phyloP scores from a whole-genome alignment of 148 eudicot genomes.

The Salicornia ramosissima region DNA sequence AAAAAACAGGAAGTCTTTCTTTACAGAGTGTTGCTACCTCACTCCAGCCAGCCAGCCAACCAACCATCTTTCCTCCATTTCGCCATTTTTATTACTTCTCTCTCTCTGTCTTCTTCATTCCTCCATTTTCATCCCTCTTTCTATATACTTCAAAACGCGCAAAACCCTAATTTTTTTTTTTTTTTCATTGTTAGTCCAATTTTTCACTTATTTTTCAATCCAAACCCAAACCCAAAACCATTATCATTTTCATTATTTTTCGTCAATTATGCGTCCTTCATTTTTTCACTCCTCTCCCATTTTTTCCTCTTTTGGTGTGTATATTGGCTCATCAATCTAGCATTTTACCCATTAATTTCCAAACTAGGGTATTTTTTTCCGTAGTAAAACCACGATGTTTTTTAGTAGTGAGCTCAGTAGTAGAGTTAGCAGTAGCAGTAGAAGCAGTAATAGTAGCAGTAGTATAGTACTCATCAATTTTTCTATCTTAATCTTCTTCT shows the following conservation, averaged over 20 bases:
- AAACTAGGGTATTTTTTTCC: slow-evolving; percentile 4
- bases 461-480: background rate
- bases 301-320: background rate
- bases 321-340: slow-evolving; percentile 1
- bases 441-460: background rate
- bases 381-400: slow-evolving; percentile 4
- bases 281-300: background rate
- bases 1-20: no score
- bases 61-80: background rate
- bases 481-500: slow-evolving; percentile 21
- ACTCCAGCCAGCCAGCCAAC: background rate
- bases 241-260: background rate
- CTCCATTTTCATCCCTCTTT: background rate
- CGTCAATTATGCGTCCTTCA: background rate
- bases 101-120: background rate
- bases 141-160: background rate
- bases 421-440: background rate
- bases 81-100: background rate
- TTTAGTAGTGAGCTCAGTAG: background rate
- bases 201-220: background rate
- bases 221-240: background rate
- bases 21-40: slow-evolving; percentile 13
- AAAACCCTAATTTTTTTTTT: slow-evolving; percentile 18
- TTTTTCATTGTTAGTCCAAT: no score
- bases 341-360: slow-evolving; percentile 16